These are phyloP conservation scores for Arachnomyces sp. DNA, from an alignment of 2,329 filamentous ascomycete genomes.

Conservation along the genomic window DNA sequence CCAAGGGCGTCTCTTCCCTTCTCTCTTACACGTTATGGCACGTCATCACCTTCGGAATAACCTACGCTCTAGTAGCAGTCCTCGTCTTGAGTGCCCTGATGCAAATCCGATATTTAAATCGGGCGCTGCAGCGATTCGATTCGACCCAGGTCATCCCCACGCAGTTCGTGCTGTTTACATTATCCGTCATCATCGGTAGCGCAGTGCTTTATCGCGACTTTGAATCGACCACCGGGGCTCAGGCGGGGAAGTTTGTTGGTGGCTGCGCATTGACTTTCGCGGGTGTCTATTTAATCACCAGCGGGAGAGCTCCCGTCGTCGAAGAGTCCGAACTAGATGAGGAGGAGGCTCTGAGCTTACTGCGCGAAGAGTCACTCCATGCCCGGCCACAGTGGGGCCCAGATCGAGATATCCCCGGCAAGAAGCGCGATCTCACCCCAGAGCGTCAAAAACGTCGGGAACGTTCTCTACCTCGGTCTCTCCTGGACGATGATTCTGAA, in stretches of 20 bases:
- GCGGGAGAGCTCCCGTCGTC: constrained; percentile 57
- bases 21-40: constrained; percentile 84
- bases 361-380: constrained; percentile 29
- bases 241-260: constrained; percentile 75
- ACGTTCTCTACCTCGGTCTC: constrained; percentile 25
- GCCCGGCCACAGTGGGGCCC: too few species aligned
- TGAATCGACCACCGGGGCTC: constrained; percentile 64
- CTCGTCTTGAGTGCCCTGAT: constrained; percentile 79
- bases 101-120: constrained; percentile 96
- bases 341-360: constrained; percentile 43
- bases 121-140: constrained; percentile 80
- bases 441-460: constrained; percentile 1
- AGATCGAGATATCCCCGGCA: too few species aligned
- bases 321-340: constrained; percentile 57
- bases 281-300: constrained; percentile 95
- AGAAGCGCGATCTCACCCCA: not conserved
- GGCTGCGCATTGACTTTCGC: constrained; percentile 90
- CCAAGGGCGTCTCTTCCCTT: constrained; percentile 92
- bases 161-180: constrained; percentile 92
- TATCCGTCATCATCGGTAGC: constrained; percentile 90
- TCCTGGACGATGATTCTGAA: constrained; percentile 23
- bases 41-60: constrained; percentile 84
- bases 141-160: constrained; percentile 97
- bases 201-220: constrained; percentile 93
- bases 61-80: constrained; percentile 73